These are phyloP conservation scores for Chalciporus pseudorubinellus DNA, from an alignment of 768 basidiomycete genomes.

Conservation along the genomic window DNA sequence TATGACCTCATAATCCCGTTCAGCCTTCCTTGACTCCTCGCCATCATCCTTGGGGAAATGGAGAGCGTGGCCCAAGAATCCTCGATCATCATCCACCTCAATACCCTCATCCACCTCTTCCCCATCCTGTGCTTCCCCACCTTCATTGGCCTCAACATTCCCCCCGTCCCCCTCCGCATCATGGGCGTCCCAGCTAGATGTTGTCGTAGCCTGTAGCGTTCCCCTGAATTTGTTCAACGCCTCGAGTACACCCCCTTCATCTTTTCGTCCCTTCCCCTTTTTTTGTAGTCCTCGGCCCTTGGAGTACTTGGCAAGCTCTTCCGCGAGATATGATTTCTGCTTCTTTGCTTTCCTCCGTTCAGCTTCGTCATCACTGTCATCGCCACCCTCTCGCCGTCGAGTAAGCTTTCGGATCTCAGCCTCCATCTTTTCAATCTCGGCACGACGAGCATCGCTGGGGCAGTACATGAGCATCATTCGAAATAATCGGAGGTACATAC, in stretches of 20 bases:
- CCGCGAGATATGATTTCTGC: conserved; percentile 65
- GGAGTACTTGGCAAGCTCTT: conserved; percentile 80
- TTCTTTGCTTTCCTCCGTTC: conserved; percentile 57
- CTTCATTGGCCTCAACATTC: conserved; percentile 16
- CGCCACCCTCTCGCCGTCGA: conserved; percentile 52
- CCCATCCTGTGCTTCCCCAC: conserved; percentile 7
- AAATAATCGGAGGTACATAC: conserved; percentile 36
- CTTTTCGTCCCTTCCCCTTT: conserved; percentile 58
- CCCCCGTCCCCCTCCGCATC: conserved; percentile 19
- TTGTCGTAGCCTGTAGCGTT: conserved; percentile 51
- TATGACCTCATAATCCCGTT: conserved; percentile 87
- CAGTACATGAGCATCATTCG: background rate
- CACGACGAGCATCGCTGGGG: conserved; percentile 58
- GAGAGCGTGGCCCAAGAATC: conserved; percentile 70
- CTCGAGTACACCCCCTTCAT: conserved; percentile 71
- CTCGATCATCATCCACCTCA: conserved; percentile 77
- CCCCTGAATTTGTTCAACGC: conserved; percentile 68
- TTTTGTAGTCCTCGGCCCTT: conserved; percentile 58
- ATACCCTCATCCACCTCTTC: conserved; percentile 49
- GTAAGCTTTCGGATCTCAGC: conserved; percentile 79
- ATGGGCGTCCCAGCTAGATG: conserved; percentile 30
- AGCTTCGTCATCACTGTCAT: conserved; percentile 63
- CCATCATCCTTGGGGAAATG: conserved; percentile 77
- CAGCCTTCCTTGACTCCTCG: conserved; percentile 74
- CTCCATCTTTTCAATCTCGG: conserved; percentile 86